Base-by-base conservation (phyloP, 2,329 filamentous ascomycete genomes). In the Ambrosiella xylebori region DNA sequence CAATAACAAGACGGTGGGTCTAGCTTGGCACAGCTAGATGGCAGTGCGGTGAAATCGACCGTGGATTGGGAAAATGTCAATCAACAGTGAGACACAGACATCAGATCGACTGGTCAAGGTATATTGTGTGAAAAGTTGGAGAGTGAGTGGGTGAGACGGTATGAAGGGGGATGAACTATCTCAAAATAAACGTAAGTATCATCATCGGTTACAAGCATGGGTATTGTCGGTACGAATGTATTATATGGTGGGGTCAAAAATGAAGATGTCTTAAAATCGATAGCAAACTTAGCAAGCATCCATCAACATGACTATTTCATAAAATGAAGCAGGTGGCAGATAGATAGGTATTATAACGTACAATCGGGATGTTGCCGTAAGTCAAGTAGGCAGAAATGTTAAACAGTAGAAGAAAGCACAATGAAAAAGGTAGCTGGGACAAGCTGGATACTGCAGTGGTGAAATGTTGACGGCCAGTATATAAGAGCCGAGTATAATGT, bases 11-110 rank as follows among this genome's bases (percentile, higher is more conserved):
- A 15, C 37, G 45, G 13, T 38, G 51, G 44, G 54, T 56, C 58
- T 59, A 59, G 58, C 58, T 59, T 51, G 36, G 53, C 54, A 52
- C 58, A 59, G 58, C 58, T 59, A 59, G 53, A 56, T 19, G 47
- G 53, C 58, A 56, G 35, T 52, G 54, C 39, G 17, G 40, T 59
- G 37, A 17, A 38, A 35, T 38, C 27, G 54, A 40, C 58, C 39
- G 44, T 19, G 39, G 52, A 39, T 56, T 57, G 54, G 17, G 39
- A 27, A 8, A 49, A 15, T 15, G 3, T 49, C 13, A n/a, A 45
- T 59, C 45, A 56, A 45, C 49, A 39, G 38, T 27, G 17, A 45
- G 41, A 12, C 19, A 19, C 36, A 59, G 44, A 56, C 58, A 59
- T 59, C 35, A 53, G 54, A 17, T 56, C 54, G 37, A 41, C n/a